Evolutionary conservation across 352 stramenopile species (phyloP).

Genomic region (Phytophthora pisi): DNA sequence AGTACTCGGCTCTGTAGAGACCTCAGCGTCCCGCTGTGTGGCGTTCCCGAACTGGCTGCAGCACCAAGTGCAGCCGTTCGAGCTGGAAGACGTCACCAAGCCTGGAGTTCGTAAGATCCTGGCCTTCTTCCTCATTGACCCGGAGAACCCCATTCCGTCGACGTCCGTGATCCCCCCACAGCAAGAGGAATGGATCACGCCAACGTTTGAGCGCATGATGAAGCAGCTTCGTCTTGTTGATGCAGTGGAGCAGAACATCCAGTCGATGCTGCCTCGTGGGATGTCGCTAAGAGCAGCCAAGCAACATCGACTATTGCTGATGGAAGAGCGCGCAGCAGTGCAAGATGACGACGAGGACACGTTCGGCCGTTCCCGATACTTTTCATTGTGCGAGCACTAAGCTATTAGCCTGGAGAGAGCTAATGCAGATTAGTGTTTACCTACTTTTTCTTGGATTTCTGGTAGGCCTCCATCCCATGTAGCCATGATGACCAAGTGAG

Average conservation of each 20-base stretch:
- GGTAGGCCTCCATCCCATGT: conserved; percentile 66
- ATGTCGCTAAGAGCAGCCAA: conserved; percentile 38
- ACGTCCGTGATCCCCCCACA: conserved; percentile 46
- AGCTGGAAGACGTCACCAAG: conserved; percentile 38
- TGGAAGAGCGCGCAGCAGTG: conserved; percentile 29
- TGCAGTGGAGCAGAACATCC: conserved; percentile 14
- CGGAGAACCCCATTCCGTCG: conserved; percentile 36
- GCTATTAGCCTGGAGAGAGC: neutral
- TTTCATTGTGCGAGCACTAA: conserved; percentile 12
- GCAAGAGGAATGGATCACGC: conserved; percentile 38
- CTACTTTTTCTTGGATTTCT: conserved; percentile 46
- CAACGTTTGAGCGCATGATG: conserved; percentile 1
- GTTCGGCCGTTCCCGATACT: conserved; percentile 1
- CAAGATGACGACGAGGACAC: conserved; percentile 6
- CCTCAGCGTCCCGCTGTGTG: conserved; percentile 35
- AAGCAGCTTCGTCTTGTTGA: conserved; percentile 17
- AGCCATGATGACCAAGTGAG: conserved; percentile 65
- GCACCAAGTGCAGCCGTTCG: conserved; percentile 55
- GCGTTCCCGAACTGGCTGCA: conserved; percentile 53
- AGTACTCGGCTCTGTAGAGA: conserved; percentile 26
- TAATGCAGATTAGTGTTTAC: neutral
- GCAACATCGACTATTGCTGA: conserved; percentile 25
- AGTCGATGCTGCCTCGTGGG: conserved; percentile 19
- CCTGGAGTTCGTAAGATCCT: conserved; percentile 52
- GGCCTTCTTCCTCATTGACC: conserved; percentile 56